These are phyloP conservation scores for Asterophora lycoperdoides DNA, from an alignment of 768 basidiomycete species.

Conservation along the genomic window DNA sequence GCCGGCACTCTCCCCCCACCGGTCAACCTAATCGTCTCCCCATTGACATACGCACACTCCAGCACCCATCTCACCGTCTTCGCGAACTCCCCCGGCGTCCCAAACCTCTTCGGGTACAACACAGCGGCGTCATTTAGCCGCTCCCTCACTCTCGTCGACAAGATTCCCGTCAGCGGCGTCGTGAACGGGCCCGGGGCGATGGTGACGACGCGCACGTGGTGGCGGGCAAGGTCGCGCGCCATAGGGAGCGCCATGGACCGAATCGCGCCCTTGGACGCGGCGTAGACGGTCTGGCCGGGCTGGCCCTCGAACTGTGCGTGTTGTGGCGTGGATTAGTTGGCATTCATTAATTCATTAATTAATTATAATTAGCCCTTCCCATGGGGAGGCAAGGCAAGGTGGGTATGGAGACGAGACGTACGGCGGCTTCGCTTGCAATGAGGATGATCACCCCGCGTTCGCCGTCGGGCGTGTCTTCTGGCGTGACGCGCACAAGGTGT, in stretches of 20 bases:
- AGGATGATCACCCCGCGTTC: constrained; percentile 59
- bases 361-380: no score
- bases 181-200: constrained; percentile 53
- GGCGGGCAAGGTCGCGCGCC: constrained; percentile 52
- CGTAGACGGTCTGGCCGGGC: constrained; percentile 53
- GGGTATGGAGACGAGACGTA: no score
- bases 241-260: constrained; percentile 56
- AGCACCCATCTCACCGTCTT: constrained; percentile 46
- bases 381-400: no score
- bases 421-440: constrained; percentile 52
- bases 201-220: constrained; percentile 50
- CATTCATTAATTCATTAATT: no score
- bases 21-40: constrained; percentile 45
- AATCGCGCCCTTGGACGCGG: constrained; percentile 54
- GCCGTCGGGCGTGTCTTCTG: constrained; percentile 43
- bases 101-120: constrained; percentile 44
- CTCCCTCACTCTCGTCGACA: constrained; percentile 31
- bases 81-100: constrained; percentile 46
- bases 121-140: constrained; percentile 35
- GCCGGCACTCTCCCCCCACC: constrained; percentile 39
- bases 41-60: constrained; percentile 52
- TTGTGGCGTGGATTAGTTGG: no score
- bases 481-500: constrained; percentile 43
- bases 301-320: constrained; percentile 47
- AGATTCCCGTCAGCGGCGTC: constrained; percentile 38